Evolutionary conservation across 768 basidiomycete genomes (phyloP).

Genomic region (Mycena leptocephala): DNA sequence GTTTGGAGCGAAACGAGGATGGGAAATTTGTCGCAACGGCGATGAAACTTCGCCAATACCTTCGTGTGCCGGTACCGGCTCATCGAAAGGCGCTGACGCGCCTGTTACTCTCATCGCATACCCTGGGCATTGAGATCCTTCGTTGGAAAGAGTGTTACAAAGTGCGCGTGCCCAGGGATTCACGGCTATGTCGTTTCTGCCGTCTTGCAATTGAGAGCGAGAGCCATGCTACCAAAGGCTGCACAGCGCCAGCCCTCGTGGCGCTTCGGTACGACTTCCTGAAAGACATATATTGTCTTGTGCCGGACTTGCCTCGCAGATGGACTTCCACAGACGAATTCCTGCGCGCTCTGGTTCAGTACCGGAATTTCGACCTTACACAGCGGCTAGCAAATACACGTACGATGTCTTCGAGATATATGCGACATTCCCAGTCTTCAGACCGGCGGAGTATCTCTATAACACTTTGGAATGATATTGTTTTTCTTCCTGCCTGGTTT

Average conservation of each 20-base stretch:
- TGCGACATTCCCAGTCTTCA: no score
- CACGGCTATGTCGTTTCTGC: background rate
- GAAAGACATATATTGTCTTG: background rate
- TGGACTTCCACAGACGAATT: background rate
- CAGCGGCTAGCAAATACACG: no score
- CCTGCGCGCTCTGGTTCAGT: background rate
- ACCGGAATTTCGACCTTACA: background rate
- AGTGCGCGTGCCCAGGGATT: background rate
- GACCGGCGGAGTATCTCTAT: no score
- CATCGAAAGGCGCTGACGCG: background rate
- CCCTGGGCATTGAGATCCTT: background rate
- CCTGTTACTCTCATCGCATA: background rate
- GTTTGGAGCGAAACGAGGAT: background rate
- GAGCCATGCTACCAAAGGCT: background rate
- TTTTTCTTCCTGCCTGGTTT: no score
- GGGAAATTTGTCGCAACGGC: background rate
- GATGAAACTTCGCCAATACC: background rate
- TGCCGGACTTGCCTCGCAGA: background rate
- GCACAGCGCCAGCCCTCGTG: background rate
- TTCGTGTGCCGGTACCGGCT: no score
- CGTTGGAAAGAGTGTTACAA: background rate
- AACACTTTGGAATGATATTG: no score
- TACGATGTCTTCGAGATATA: no score
- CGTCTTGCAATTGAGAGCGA: background rate
- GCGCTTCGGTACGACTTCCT: background rate